A percentile compares a stretch with the other conserved stretches of the same genome.
Conservation (phyloP, 2,329 filamentous ascomycete genomes). For the Fusarium udum region DNA sequence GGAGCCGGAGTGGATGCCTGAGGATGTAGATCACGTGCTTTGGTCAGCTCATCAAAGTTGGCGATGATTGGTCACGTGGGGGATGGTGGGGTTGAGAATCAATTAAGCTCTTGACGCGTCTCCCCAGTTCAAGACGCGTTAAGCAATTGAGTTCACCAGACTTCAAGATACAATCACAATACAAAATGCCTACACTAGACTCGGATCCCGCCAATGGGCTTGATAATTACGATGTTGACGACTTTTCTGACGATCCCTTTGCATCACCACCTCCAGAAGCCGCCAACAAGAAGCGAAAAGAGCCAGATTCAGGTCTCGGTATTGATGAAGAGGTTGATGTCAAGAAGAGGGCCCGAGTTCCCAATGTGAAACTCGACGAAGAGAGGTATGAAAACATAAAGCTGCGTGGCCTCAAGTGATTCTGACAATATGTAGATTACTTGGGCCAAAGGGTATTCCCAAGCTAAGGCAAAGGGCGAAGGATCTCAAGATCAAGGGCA, state of each 20-base stretch:
- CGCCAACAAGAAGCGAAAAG: conserved; percentile 59
- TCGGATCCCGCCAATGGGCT: conserved; percentile 58
- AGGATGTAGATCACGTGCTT: conserved; percentile 45
- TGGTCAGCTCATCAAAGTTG: conserved; percentile 31
- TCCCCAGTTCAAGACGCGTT: conserved; percentile 23
- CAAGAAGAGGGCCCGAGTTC: conserved; percentile 74
- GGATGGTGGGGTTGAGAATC: conserved; percentile 1
- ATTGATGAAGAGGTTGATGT: conserved; percentile 89
- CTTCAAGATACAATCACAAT: background rate
- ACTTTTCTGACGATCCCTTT: conserved; percentile 59
- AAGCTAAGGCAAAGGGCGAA: conserved; percentile 78
- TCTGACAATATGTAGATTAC: conserved; percentile 62
- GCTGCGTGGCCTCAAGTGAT: background rate
- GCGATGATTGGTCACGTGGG: conserved; percentile 29
- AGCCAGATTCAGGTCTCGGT: conserved; percentile 68
- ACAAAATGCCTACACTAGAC: conserved; percentile 35
- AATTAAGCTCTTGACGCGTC: conserved; percentile 44
- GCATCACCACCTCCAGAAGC: conserved; percentile 55
- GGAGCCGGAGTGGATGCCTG: conserved; percentile 43
- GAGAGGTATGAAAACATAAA: conserved; percentile 59
- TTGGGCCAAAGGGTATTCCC: conserved; percentile 85
- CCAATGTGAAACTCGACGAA: conserved; percentile 88
- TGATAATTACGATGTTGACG: conserved; percentile 78
- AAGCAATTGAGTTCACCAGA: background rate
- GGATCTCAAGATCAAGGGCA: conserved; percentile 84